Conservation (phyloP, 805 yeast genomes). For the Cyberlindnera maritima region DNA sequence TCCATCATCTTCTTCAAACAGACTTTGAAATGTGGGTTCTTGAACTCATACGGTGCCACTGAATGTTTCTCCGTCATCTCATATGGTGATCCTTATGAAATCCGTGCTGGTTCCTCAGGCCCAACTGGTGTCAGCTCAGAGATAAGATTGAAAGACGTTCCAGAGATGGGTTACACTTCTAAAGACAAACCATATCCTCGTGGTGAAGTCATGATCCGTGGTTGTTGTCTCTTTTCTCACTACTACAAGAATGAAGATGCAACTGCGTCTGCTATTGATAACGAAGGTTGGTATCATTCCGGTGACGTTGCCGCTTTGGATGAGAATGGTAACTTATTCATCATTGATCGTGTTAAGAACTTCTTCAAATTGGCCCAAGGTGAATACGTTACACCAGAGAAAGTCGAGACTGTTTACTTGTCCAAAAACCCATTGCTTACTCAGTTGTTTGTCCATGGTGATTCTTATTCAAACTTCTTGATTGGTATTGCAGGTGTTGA, state of each 20-base stretch:
- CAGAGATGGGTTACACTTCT: constrained; percentile 50
- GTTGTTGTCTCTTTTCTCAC: constrained; percentile 42
- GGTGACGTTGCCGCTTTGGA: constrained; percentile 53
- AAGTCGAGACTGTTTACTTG: constrained; percentile 54
- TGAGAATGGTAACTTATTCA: constrained; percentile 44
- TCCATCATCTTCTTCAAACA: constrained; percentile 54
- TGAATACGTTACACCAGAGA: constrained; percentile 62
- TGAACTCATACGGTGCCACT: constrained; percentile 63
- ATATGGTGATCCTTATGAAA: constrained; percentile 36
- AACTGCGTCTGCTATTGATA: constrained; percentile 34
- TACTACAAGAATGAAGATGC: constrained; percentile 25
- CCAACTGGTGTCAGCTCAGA: constrained; percentile 46
- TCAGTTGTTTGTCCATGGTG: constrained; percentile 56
- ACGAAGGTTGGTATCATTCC: constrained; percentile 51
- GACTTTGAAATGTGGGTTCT: constrained; percentile 40
- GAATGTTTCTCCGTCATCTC: constrained; percentile 53
- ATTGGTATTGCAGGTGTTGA: constrained; percentile 57
- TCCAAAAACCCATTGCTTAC: constrained; percentile 38
- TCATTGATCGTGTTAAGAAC: constrained; percentile 64
- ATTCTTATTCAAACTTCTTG: constrained; percentile 44
- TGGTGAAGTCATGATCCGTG: constrained; percentile 54
- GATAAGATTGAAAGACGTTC: constrained; percentile 51
- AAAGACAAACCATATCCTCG: constrained; percentile 36
- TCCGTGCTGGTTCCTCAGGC: constrained; percentile 46
- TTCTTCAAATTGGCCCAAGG: constrained; percentile 57